Base-by-base conservation (phyloP, 2,329 filamentous ascomycete genomes). In the Diaporthe caulivora region DNA sequence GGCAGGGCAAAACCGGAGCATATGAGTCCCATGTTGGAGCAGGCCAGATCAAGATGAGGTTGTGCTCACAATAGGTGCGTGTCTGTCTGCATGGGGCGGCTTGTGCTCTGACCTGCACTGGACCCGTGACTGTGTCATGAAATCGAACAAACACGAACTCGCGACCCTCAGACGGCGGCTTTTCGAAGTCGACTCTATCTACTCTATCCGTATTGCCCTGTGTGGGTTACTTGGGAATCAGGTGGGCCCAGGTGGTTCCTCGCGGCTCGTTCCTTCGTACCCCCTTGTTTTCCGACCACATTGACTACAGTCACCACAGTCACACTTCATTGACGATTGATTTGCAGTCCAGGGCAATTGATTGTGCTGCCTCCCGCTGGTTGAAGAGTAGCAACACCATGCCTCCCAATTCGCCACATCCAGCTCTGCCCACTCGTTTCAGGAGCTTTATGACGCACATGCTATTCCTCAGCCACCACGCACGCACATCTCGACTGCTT, bases 191-290 rank as follows among this genome's bases (percentile, higher is more conserved):
- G 67, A 70, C n/a, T n/a, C n/a, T n/a, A n/a, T n/a, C n/a, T n/a
- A n/a, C n/a, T n/a, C n/a, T 47, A 51, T 29, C 31, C 40, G 55
- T 60, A 26, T 37, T 60, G 55, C n/a, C 24, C 37, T 24, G 24
- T 17, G 58, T 31, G 58, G 40, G 58, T 62, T 62, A 62, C 47
- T 62, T 62, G 29, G 58, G 58, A 40, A 40, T 13, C 47, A 62
- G 58, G 58, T 62, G 58, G 55, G 57, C 57, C 57, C 40, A 62
- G 24, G 40, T 47, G 58, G 58, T 47, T 47, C 40, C n/a, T 15
- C 47, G 47, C 62, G 62, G 62, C 62, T 67, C 62, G 44, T 67
- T 67, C 47, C 62, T 67, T 67, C 47, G 47, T 67, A 26, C 37
- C 51, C 62, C 62, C 62, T 29, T 67, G 44, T 53, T 53, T 51